Evolutionary conservation across 2,329 filamentous ascomycete genomes (phyloP).

Genomic region (Stachybotrys chartarum): DNA sequence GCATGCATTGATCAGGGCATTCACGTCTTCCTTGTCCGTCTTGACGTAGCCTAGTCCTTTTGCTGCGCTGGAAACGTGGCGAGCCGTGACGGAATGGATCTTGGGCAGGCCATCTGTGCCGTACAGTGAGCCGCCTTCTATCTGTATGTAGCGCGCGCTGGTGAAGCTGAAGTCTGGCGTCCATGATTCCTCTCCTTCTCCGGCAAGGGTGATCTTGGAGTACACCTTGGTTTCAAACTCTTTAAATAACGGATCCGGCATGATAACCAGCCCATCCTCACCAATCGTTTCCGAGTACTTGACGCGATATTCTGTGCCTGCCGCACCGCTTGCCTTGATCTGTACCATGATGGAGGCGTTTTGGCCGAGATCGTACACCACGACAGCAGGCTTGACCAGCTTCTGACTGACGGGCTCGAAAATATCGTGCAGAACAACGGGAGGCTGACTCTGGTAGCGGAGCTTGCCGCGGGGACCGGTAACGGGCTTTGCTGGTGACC

Average conservation of each 20-base stretch:
- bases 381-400: slow-evolving; percentile 8
- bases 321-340: slow-evolving; percentile 9
- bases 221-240: slow-evolving; percentile 25
- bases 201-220: slow-evolving; percentile 26
- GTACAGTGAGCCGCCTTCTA: slow-evolving; percentile 26
- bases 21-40: slow-evolving; percentile 32
- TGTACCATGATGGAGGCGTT: slow-evolving; percentile 16
- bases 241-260: slow-evolving; percentile 32
- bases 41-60: slow-evolving; percentile 25
- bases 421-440: slow-evolving; percentile 26
- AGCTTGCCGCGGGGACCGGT: slow-evolving; percentile 30
- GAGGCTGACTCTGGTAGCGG: slow-evolving; percentile 30
- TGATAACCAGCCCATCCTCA: slow-evolving; percentile 21
- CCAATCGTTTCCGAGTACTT: slow-evolving; percentile 16
- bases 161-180: slow-evolving; percentile 34
- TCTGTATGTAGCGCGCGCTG: slow-evolving; percentile 31
- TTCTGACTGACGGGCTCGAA: slow-evolving; percentile 19
- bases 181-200: slow-evolving; percentile 23
- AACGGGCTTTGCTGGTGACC: slow-evolving; percentile 25
- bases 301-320: slow-evolving; percentile 10
- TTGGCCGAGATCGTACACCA: slow-evolving; percentile 14
- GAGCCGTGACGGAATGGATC: slow-evolving; percentile 24
- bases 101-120: slow-evolving; percentile 18
- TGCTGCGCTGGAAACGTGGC: slow-evolving; percentile 30
- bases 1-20: slow-evolving; percentile 32